Evolutionary conservation across 345 rosid species (phyloP).

Genomic region (Streptanthus diversifolius): DNA sequence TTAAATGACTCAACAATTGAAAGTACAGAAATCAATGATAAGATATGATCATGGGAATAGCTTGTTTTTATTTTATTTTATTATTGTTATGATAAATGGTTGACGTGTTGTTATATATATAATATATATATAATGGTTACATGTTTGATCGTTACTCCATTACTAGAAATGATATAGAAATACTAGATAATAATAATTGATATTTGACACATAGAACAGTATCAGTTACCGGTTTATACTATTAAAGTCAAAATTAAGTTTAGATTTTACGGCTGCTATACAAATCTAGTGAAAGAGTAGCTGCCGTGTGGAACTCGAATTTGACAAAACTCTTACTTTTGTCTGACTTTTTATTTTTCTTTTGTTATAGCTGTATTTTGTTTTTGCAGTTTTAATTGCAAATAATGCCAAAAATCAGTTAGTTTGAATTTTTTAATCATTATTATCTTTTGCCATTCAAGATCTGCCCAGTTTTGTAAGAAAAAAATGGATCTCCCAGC

Average conservation of each 20-base stretch:
- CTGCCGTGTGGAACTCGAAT: constrained; percentile 52
- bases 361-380: constrained; percentile 1
- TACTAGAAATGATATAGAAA: constrained; percentile 1
- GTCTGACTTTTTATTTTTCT: neutral
- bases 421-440: neutral
- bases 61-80: neutral
- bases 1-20: neutral
- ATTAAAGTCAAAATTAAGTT: constrained; percentile 14
- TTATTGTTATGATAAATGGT: neutral
- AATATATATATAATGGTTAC: neutral
- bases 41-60: constrained; percentile 1
- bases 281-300: constrained; percentile 27
- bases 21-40: neutral
- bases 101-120: constrained; percentile 16
- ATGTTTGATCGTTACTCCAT: constrained; percentile 13
- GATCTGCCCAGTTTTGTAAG: neutral
- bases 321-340: constrained; percentile 27
- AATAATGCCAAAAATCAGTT: constrained; percentile 5
- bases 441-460: neutral
- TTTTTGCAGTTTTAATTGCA: neutral
- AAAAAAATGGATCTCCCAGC: neutral
- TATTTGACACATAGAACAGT: neutral
- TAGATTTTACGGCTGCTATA: constrained; percentile 26
- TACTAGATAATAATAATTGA: neutral
- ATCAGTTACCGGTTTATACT: neutral